These are phyloP conservation scores for Lepidium aucheri DNA, from an alignment of 345 rosid species.

Conservation along the genomic window DNA sequence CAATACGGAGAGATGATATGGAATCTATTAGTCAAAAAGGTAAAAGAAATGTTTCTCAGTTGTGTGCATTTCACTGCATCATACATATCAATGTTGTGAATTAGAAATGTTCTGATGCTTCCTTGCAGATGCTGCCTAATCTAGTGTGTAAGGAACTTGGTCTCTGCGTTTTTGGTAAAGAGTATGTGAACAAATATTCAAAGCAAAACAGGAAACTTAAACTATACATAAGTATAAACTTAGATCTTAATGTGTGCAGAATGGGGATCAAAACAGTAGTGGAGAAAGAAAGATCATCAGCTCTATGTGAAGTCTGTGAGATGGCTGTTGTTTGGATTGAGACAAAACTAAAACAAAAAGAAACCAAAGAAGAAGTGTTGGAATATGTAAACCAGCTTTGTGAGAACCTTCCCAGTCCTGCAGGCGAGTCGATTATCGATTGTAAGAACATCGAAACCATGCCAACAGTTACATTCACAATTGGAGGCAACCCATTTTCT, in stretches of 20 bases:
- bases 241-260: conserved; percentile 20
- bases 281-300: conserved; percentile 31
- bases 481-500: conserved; percentile 44
- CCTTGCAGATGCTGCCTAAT: conserved; percentile 44
- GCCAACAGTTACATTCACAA: conserved; percentile 60
- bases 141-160: conserved; percentile 57
- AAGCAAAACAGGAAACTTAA: neutral
- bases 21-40: conserved; percentile 67
- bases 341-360: conserved; percentile 49
- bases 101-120: neutral
- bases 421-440: conserved; percentile 50
- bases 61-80: neutral
- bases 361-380: conserved; percentile 47
- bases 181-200: neutral
- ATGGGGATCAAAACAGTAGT: conserved; percentile 33
- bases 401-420: conserved; percentile 62
- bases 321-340: conserved; percentile 65
- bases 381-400: conserved; percentile 54
- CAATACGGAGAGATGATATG: conserved; percentile 69
- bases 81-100: neutral
- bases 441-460: conserved; percentile 37
- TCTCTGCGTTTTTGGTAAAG: conserved; percentile 35
- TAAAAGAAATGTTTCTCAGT: conserved; percentile 14
- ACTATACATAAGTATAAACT: neutral
- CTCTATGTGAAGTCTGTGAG: conserved; percentile 47